Evolutionary conservation across 2,329 filamentous ascomycete species (phyloP).

Genomic region (Penicillium crustosum): DNA sequence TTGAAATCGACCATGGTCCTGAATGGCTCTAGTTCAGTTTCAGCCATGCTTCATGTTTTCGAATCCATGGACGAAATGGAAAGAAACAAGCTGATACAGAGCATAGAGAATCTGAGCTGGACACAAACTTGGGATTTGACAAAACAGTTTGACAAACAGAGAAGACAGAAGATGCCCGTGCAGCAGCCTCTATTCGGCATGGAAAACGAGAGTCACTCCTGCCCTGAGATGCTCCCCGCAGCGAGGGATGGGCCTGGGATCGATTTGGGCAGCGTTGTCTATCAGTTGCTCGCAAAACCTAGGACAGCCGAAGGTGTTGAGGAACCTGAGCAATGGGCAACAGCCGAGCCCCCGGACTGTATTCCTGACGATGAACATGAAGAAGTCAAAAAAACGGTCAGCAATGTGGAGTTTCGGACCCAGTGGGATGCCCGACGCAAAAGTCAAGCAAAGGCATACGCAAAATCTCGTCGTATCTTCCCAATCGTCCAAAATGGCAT

Average conservation of each 20-base stretch:
- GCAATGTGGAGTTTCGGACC: neutral
- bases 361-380: neutral
- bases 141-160: slow-evolving; percentile 1
- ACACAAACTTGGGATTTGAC: neutral
- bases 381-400: neutral
- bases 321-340: neutral
- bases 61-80: neutral
- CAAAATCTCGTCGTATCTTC: neutral
- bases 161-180: neutral
- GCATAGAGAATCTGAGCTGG: slow-evolving; percentile 1
- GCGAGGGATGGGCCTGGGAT: slow-evolving; percentile 32
- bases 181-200: neutral
- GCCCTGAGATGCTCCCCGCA: slow-evolving; percentile 22
- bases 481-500: neutral
- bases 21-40: neutral
- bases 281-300: slow-evolving; percentile 13
- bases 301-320: neutral
- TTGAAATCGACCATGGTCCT: neutral
- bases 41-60: neutral
- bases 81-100: neutral
- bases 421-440: neutral
- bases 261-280: slow-evolving; percentile 23
- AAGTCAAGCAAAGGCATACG: slow-evolving; percentile 2
- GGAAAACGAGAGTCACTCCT: slow-evolving; percentile 5
- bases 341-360: neutral